Percentiles rank a stretch among this genome's conserved stretches.
Conservation (phyloP, 495 filamentous ascomycete genomes). For the Annulohypoxylon stygium region DNA sequence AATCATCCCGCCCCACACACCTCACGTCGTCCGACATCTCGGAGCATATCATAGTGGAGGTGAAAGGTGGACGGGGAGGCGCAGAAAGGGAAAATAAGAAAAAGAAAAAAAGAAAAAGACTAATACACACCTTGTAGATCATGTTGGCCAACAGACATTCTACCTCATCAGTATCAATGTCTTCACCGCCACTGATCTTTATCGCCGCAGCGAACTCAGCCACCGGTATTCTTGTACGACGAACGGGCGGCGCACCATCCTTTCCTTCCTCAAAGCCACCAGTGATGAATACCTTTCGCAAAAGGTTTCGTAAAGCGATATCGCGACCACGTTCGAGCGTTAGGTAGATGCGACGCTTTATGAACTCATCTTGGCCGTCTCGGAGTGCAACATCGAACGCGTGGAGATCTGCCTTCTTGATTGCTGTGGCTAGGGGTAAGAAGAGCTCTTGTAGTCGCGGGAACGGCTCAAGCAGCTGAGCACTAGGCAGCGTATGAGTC, state of each 20-base stretch:
- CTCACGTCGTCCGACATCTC: background rate
- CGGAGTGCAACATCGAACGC: conserved; percentile 87
- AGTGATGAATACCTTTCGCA: conserved; percentile 88
- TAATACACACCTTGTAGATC: conserved; percentile 86
- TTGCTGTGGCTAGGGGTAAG: conserved; percentile 78
- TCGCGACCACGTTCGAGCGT: conserved; percentile 93
- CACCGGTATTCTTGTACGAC: conserved; percentile 83
- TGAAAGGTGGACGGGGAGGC: background rate
- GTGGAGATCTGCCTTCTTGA: conserved; percentile 82
- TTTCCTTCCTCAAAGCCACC: conserved; percentile 82
- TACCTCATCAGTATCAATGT: conserved; percentile 89
- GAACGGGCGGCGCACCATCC: conserved; percentile 68
- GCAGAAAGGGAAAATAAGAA: background rate
- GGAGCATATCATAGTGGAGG: background rate
- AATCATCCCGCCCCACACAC: conserved; percentile 10
- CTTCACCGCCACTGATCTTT: conserved; percentile 68
- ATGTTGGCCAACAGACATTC: conserved; percentile 94
- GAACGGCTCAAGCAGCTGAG: conserved; percentile 75
- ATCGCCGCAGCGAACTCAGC: conserved; percentile 78
- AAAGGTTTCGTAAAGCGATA: conserved; percentile 87
- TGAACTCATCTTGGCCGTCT: conserved; percentile 86
- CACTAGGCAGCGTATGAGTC: conserved; percentile 82
- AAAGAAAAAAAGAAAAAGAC: background rate
- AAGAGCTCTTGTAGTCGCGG: conserved; percentile 85
- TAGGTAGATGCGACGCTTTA: conserved; percentile 94